Evolutionary conservation across 2,329 filamentous ascomycete species (phyloP), one percentile per base, ranked within the genome.

Genomic region (Neonectria faginata): DNA sequence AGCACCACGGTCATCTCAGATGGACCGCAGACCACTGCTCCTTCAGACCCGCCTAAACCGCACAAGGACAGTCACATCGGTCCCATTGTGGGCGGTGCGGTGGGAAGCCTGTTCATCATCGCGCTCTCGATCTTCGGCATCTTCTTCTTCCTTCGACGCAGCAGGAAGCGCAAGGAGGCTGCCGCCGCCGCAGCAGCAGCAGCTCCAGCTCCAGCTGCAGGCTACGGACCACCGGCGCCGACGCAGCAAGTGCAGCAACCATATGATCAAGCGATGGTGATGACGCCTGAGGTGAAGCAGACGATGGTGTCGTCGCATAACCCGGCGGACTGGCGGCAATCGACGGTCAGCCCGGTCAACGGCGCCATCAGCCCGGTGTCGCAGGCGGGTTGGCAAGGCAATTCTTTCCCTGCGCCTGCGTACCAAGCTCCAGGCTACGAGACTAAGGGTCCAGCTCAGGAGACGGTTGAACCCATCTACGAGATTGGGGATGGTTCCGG

Each of bases 311-410:
- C 45, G 0, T 69, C 67, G 2, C 57, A 64, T 0, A 54, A 54
- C 1, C 50, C 64, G 16, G 67, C 66, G 1, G 60, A 69, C 18
- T 69, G 66, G 67, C 54, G 60, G 1, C 59, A 61, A 3, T 69
- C 63, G 0, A 61, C 57, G 22, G 29, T 60, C 1, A 62, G 53
- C 1, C 41, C 42, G 5, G 55, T 56, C 11, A 58, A 12, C 33
- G 36, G 59, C 5, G 42, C 42, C 18, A 39, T 33, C 29, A 67
- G 66, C 2, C 66, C 67, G 16, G 59, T 59, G 8, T 60, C 67
- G 14, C 33, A 57, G 12, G 45, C 59, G 7, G 53, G 47, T 2
- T 68, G 67, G 66, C 16, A 29, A 9, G 47, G 22, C 3, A 62
- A 68, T 12, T 9, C 47, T 4, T 50, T 31, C 16, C 47, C 47